phyloP scores from a whole-genome alignment of 495 filamentous ascomycete species.

The Neurospora sp. region DNA sequence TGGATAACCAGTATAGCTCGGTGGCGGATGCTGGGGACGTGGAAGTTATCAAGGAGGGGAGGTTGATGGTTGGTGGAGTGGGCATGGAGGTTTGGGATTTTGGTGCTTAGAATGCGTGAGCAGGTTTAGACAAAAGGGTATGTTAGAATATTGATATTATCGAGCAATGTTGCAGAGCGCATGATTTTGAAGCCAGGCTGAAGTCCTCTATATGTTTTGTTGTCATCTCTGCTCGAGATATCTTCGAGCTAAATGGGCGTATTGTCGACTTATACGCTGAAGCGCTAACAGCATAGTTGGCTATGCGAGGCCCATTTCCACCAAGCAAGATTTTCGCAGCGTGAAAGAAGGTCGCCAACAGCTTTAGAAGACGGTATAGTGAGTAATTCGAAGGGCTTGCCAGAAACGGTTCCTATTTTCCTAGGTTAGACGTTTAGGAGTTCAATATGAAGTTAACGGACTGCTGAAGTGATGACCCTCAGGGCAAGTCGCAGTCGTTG shows the following conservation, averaged over 20 bases:
- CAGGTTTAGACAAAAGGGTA: neutral
- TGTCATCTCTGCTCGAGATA: neutral
- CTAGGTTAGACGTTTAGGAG: too few relatives aligned
- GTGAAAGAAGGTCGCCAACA: too few relatives aligned
- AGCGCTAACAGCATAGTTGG: neutral
- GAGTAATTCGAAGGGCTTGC: too few relatives aligned
- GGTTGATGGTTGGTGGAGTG: conserved; percentile 16
- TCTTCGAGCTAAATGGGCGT: too few relatives aligned
- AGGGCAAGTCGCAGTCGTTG: neutral
- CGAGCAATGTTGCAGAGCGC: neutral
- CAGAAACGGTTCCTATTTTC: too few relatives aligned
- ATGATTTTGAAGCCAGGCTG: neutral
- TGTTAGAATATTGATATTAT: neutral
- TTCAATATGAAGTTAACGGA: neutral
- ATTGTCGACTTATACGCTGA: neutral
- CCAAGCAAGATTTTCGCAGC: too few relatives aligned
- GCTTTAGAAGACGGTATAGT: too few relatives aligned
- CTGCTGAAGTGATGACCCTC: neutral
- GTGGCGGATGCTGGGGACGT: conserved; percentile 49
- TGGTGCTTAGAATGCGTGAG: neutral
- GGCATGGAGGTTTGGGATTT: conserved; percentile 20
- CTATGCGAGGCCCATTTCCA: too few relatives aligned
- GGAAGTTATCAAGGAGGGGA: conserved; percentile 16
- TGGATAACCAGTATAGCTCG: conserved; percentile 46
- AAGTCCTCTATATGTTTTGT: neutral